phyloP scores from a whole-genome alignment of 768 basidiomycete species.

The Termitomyces sp. region DNA sequence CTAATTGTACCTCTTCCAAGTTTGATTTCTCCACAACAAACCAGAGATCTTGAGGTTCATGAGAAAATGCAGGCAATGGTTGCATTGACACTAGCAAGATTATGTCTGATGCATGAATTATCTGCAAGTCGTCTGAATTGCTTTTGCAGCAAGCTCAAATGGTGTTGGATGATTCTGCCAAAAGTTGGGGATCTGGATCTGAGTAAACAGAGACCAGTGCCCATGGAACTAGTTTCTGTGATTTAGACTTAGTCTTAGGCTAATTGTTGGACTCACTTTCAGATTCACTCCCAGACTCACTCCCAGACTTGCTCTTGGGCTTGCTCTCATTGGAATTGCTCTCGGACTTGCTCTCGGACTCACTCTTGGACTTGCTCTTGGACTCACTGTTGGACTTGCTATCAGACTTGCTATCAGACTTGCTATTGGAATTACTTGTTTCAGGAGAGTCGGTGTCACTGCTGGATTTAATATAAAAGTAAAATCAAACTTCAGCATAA shows the following conservation, averaged over 20 bases:
- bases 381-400: no score
- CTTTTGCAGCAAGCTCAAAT: constrained; percentile 13
- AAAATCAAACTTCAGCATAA: background rate
- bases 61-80: constrained; percentile 11
- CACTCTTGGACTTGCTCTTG: no score
- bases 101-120: constrained; percentile 13
- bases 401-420: no score
- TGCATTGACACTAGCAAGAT: constrained; percentile 24
- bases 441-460: no score
- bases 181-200: constrained; percentile 8
- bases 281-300: no score
- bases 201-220: constrained; percentile 21
- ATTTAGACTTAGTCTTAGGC: background rate
- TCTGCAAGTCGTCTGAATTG: constrained; percentile 1
- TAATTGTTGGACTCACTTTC: no score
- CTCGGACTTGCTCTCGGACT: no score
- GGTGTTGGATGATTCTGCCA: constrained; percentile 16
- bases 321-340: no score
- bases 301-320: no score
- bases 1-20: constrained; percentile 15
- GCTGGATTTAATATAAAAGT: background rate
- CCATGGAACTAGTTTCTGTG: background rate
- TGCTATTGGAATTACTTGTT: no score
- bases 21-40: constrained; percentile 27
- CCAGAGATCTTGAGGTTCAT: constrained; percentile 9